Conservation (phyloP, 2,329 filamentous ascomycete species). For the Exophiala sp. region DNA sequence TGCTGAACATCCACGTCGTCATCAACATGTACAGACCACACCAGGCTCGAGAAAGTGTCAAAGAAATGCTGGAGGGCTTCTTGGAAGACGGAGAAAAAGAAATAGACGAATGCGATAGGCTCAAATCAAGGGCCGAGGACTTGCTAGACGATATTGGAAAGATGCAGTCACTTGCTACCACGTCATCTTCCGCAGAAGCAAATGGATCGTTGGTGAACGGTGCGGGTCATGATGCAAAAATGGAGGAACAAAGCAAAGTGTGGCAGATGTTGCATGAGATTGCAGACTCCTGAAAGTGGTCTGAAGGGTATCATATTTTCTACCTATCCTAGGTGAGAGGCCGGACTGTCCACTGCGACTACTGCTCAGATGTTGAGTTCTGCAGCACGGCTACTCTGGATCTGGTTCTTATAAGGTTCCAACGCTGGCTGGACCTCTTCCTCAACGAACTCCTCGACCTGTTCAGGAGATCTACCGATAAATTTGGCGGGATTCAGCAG, state of each 20-base stretch:
- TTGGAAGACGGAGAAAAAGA: slow-evolving; percentile 69
- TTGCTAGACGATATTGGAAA: slow-evolving; percentile 34
- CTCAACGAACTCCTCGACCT: slow-evolving; percentile 52
- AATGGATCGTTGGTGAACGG: not conserved
- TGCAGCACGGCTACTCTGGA: slow-evolving; percentile 37
- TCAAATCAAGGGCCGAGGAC: slow-evolving; percentile 64
- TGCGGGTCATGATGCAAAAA: slow-evolving; percentile 28
- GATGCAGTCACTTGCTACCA: slow-evolving; percentile 11
- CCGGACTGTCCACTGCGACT: not conserved
- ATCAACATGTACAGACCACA: slow-evolving; percentile 94
- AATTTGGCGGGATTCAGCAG: slow-evolving; percentile 64
- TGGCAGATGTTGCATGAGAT: slow-evolving; percentile 41
- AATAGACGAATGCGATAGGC: slow-evolving; percentile 70
- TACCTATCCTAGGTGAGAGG: not conserved
- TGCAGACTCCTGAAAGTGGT: slow-evolving; percentile 10
- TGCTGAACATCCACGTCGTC: slow-evolving; percentile 88
- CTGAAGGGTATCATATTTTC: not conserved
- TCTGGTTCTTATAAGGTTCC: slow-evolving; percentile 43
- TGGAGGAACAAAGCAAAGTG: slow-evolving; percentile 34
- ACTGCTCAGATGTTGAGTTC: slow-evolving; percentile 39
- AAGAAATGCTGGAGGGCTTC: slow-evolving; percentile 82
- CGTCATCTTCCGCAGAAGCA: slow-evolving; percentile 8
- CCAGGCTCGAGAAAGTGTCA: slow-evolving; percentile 83
- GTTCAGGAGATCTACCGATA: slow-evolving; percentile 53
- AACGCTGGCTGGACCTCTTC: slow-evolving; percentile 49